A percentile compares a stretch with the other conserved stretches of the same genome.
These are phyloP conservation scores for Phytopythium sindhum DNA, from an alignment of 352 stramenopile genomes.

Conservation along the genomic window DNA sequence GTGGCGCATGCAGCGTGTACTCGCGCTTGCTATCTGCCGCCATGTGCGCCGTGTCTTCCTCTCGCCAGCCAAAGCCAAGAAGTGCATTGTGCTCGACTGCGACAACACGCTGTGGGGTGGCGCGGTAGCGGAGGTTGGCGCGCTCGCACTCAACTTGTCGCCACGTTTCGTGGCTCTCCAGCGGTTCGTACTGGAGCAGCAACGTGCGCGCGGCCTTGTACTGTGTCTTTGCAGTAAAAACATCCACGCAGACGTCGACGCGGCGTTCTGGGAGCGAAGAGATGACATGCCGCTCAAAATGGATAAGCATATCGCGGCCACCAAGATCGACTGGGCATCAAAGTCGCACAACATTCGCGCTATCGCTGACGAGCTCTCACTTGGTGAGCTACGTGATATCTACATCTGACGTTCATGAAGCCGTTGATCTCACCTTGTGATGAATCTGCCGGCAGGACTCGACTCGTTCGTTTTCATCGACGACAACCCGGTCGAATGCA, in stretches of 20 bases:
- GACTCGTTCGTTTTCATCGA: constrained; percentile 75
- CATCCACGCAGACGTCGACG: constrained; percentile 41
- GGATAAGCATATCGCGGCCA: constrained; percentile 42
- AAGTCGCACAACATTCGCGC: constrained; percentile 62
- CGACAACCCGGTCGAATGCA: constrained; percentile 68
- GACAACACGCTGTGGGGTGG: constrained; percentile 77
- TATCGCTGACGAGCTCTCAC: constrained; percentile 47
- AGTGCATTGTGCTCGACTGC: constrained; percentile 77
- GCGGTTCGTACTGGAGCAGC: constrained; percentile 47
- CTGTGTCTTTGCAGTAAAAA: constrained; percentile 76
- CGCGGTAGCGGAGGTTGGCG: constrained; percentile 54
- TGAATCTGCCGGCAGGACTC: constrained; percentile 21
- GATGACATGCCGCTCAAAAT: constrained; percentile 49
- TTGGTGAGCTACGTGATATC: constrained; percentile 24
- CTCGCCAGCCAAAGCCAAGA: constrained; percentile 29
- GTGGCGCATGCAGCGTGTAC: constrained; percentile 49
- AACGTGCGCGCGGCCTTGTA: constrained; percentile 39
- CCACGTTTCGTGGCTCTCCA: constrained; percentile 49
- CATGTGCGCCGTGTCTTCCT: constrained; percentile 50
- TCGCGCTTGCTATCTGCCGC: constrained; percentile 41
- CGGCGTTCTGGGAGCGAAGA: constrained; percentile 39
- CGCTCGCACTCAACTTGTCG: constrained; percentile 30
- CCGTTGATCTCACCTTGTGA: not conserved
- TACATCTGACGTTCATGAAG: not conserved
- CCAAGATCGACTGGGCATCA: constrained; percentile 52